phyloP scores from a whole-genome alignment of 1,284 basidiomycete species.

The Pseudozyma pruni region DNA sequence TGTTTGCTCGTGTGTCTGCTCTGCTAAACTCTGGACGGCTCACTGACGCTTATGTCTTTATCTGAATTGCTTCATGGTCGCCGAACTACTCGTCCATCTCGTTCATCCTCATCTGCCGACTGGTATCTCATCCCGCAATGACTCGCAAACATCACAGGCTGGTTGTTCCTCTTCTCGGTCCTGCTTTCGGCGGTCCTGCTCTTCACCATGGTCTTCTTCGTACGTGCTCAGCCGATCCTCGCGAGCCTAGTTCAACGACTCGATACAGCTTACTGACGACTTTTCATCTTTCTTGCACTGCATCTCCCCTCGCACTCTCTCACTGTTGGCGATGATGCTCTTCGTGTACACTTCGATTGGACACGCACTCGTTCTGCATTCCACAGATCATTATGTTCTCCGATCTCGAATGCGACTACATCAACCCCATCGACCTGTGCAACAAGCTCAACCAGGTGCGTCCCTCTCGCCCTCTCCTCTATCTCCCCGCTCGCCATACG shows the following conservation, averaged over 20 bases:
- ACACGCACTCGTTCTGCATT: background rate
- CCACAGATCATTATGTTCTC: conserved; percentile 96
- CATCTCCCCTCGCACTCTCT: background rate
- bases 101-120: no score
- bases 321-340: no score
- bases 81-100: no score
- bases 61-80: no score
- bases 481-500: no score
- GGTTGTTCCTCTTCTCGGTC: conserved; percentile 66
- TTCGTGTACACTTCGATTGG: no score
- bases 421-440: conserved; percentile 99
- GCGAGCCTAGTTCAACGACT: background rate
- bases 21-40: no score
- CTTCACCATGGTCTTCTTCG: conserved; percentile 68
- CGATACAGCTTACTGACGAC: conserved; percentile 5
- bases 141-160: conserved; percentile 37
- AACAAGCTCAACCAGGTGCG: conserved; percentile 97
- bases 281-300: background rate
- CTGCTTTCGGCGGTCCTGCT: conserved; percentile 65
- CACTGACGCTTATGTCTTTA: no score
- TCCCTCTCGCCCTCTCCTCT: background rate
- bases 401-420: conserved; percentile 76
- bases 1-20: no score
- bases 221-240: conserved; percentile 25
- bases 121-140: no score